phyloP scores from a whole-genome alignment of 2,329 filamentous ascomycete genomes.

The Microdochium bolleyi region DNA sequence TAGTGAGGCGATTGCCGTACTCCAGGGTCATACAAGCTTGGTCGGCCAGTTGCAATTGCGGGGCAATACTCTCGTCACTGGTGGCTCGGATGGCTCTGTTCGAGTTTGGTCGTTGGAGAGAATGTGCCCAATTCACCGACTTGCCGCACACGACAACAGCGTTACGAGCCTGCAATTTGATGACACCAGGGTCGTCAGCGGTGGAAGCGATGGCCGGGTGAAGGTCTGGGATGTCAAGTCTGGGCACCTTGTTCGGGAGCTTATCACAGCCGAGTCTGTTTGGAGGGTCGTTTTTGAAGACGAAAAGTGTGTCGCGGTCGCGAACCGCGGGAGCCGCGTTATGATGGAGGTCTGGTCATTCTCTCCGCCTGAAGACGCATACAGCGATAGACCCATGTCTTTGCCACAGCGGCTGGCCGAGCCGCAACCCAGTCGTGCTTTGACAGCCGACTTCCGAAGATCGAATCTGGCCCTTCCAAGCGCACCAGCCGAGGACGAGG shows the following conservation, averaged over 20 bases:
- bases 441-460: slow-evolving; percentile 34
- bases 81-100: slow-evolving; percentile 91
- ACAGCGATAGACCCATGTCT: slow-evolving; percentile 44
- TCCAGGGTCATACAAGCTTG: slow-evolving; percentile 94
- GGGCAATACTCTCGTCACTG: slow-evolving; percentile 88
- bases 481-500: slow-evolving; percentile 16
- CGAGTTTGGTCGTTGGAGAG: slow-evolving; percentile 91
- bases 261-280: slow-evolving; percentile 87
- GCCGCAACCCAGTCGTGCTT: slow-evolving; percentile 35
- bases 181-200: slow-evolving; percentile 88
- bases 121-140: slow-evolving; percentile 84
- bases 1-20: slow-evolving; percentile 75
- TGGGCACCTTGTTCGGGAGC: slow-evolving; percentile 80
- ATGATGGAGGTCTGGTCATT: slow-evolving; percentile 99
- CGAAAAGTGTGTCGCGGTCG: slow-evolving; percentile 95
- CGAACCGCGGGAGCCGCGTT: slow-evolving; percentile 73
- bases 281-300: slow-evolving; percentile 98
- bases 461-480: slow-evolving; percentile 12
- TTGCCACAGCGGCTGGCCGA: slow-evolving; percentile 39
- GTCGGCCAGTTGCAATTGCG: slow-evolving; percentile 96
- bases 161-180: slow-evolving; percentile 98
- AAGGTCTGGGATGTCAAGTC: slow-evolving; percentile 98
- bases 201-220: slow-evolving; percentile 92
- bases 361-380: slow-evolving; percentile 69
- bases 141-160: slow-evolving; percentile 96